These are phyloP conservation scores for Fusarium staphyleae DNA, from an alignment of 2,329 filamentous ascomycete species.

Conservation along the genomic window DNA sequence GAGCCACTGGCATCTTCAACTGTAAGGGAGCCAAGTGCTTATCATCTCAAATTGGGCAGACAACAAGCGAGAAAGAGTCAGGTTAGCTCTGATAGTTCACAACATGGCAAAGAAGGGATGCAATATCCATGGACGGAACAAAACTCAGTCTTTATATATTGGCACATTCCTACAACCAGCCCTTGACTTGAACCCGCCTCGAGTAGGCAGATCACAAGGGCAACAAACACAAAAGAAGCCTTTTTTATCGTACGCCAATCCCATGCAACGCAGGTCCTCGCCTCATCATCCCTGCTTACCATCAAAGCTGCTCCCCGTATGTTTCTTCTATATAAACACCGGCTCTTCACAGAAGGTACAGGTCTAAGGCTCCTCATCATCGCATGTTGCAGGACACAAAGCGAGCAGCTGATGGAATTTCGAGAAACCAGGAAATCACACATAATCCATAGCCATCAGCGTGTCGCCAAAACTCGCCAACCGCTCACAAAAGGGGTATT, in stretches of 20 bases:
- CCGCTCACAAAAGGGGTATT: slow-evolving; percentile 35
- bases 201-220: slow-evolving; percentile 11
- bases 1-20: neutral
- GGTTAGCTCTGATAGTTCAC: neutral
- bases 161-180: slow-evolving; percentile 32
- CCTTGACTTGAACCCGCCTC: slow-evolving; percentile 10
- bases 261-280: slow-evolving; percentile 58
- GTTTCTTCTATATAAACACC: slow-evolving; percentile 21
- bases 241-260: slow-evolving; percentile 54
- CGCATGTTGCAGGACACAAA: slow-evolving; percentile 44
- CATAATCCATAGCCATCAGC: slow-evolving; percentile 21
- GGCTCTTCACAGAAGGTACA: slow-evolving; percentile 45
- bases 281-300: slow-evolving; percentile 57
- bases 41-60: neutral
- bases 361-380: slow-evolving; percentile 57
- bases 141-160: slow-evolving; percentile 30
- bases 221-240: slow-evolving; percentile 37
- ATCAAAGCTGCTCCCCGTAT: slow-evolving; percentile 24
- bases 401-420: slow-evolving; percentile 31
- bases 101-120: no score
- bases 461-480: slow-evolving; percentile 12
- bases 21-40: neutral
- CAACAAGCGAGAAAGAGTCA: neutral
- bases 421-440: slow-evolving; percentile 17
- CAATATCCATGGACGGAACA: slow-evolving; percentile 3